Conservation (phyloP, 805 yeast species). For the Saturnispora kantuleensis region DNA sequence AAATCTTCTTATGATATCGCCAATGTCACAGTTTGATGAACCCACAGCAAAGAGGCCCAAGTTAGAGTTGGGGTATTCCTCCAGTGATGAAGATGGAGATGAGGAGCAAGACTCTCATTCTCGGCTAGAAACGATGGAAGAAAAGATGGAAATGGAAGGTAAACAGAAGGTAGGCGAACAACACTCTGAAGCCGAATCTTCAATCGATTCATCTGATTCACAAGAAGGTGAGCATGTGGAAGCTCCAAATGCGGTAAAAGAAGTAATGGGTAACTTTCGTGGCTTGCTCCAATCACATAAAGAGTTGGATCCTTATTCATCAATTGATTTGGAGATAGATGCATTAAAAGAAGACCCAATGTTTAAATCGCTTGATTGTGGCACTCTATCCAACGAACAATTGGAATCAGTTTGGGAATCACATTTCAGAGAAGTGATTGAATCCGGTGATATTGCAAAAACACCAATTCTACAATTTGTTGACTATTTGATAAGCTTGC, state of each 20-base stretch:
- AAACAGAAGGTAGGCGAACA: constrained; percentile 6
- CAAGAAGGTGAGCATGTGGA: constrained; percentile 8
- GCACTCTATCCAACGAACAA: constrained; percentile 12
- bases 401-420: constrained; percentile 8
- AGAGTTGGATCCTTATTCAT: constrained; percentile 7
- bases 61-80: constrained; percentile 4
- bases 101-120: background rate
- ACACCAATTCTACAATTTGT: constrained; percentile 1
- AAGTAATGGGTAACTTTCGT: background rate
- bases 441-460: background rate
- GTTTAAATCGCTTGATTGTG: constrained; percentile 13
- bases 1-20: constrained; percentile 3
- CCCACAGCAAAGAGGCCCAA: background rate
- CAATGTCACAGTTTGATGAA: constrained; percentile 3
- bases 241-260: background rate
- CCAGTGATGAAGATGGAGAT: constrained; percentile 4
- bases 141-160: constrained; percentile 1
- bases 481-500: background rate
- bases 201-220: constrained; percentile 13
- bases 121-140: constrained; percentile 8
- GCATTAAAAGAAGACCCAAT: constrained; percentile 17
- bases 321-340: constrained; percentile 15
- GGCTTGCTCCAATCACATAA: no score
- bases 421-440: constrained; percentile 4
- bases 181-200: constrained; percentile 1